phyloP scores from a whole-genome alignment of 306 rosid species.

The Gleditsia sinensis region DNA sequence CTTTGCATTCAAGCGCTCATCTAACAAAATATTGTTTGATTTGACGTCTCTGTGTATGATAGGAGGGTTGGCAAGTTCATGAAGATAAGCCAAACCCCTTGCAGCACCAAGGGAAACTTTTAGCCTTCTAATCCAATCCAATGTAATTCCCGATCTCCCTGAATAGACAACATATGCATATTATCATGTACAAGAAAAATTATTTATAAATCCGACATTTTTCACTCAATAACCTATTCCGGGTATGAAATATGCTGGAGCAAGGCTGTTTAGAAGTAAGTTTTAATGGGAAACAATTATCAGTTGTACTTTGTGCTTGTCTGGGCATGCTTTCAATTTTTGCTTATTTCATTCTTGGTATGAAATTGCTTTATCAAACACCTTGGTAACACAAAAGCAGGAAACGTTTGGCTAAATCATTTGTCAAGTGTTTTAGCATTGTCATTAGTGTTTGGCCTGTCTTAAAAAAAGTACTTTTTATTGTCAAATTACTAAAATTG shows the following conservation, averaged over 20 bases:
- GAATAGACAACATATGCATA: neutral
- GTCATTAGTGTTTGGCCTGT: too few relatives aligned
- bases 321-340: too few relatives aligned
- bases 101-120: slow-evolving; percentile 56
- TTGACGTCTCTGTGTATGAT: slow-evolving; percentile 76
- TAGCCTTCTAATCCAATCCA: slow-evolving; percentile 67
- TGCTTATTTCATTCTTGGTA: too few relatives aligned
- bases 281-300: too few relatives aligned
- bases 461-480: too few relatives aligned
- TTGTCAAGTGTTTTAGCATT: too few relatives aligned
- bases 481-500: too few relatives aligned
- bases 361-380: too few relatives aligned
- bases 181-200: neutral
- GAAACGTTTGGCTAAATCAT: too few relatives aligned
- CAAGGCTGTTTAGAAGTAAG: neutral
- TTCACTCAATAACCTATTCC: neutral
- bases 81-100: slow-evolving; percentile 66
- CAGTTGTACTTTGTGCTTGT: too few relatives aligned
- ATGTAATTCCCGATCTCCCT: slow-evolving; percentile 58
- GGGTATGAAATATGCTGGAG: neutral
- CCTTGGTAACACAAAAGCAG: too few relatives aligned
- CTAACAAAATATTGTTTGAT: slow-evolving; percentile 63
- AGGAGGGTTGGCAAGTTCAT: slow-evolving; percentile 66
- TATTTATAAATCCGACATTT: neutral
- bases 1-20: slow-evolving; percentile 53